Base-by-base conservation (phyloP, 371 early-diverging fungal genomes). In the Umbelopsis sp. region DNA sequence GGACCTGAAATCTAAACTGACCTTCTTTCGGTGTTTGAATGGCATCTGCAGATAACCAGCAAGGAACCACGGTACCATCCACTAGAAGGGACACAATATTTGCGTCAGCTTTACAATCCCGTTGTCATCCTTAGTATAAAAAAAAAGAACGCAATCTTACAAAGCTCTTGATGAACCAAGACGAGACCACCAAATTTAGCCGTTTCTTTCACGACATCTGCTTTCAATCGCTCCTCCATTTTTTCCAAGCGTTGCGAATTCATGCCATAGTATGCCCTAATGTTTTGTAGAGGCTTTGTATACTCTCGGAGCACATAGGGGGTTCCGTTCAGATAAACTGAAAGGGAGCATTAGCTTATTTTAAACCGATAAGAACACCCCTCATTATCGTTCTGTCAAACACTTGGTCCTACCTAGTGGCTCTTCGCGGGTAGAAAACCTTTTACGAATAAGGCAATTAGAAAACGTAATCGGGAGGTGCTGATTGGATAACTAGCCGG, bases 341-440 rank as follows among this genome's bases (percentile, higher is more conserved):
- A 16, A 29, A n/a, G 14, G 18, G 25, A 37, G 16, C 44, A 63
- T 41, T 48, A 51, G 52, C 25, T 57, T 45, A 44, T 0, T 11
- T 37, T 41, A 16, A 48, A 44, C 18, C n/a, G 38, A 16, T 14
- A 18, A 18, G 5, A 18, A 0, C 41, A 1, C 41, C 41, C 41
- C 12, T 41, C 41, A 41, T 41, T 41, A 41, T 41, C 41, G 12
- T 41, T 10, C 12, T 41, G 12, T 41, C 12, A 41, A 41, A 41
- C 7, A 41, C 41, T 41, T 66, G 37, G 37, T 68, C 44, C 46
- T 75, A 80, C 81, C 76, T n/a, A 93, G 68, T 16, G 92, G 91
- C 63, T 93, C 92, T 73, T 92, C 91, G 41, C 93, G 81, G 24
- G 92, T 84, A 32, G 84, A 86, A 68, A 93, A 87, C 89, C 92